Conservation (phyloP, 2,329 filamentous ascomycete species). For the Fusarium newnesense region DNA sequence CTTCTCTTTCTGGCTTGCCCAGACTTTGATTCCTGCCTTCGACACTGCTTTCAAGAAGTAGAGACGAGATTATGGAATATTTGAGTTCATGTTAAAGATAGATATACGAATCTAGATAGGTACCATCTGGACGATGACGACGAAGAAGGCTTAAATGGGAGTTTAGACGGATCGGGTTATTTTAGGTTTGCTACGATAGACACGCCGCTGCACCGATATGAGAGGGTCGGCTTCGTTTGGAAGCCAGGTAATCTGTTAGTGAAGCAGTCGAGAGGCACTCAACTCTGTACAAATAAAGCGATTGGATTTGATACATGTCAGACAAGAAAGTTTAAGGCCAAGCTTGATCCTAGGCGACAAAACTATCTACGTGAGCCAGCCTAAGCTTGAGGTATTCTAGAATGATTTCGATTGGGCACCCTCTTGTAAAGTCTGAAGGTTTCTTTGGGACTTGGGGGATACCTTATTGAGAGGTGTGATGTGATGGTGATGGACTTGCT, state of each 20-base stretch:
- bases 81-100: constrained; percentile 24
- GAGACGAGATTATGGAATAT: neutral
- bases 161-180: constrained; percentile 38
- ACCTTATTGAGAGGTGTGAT: neutral
- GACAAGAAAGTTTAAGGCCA: neutral
- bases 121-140: constrained; percentile 18
- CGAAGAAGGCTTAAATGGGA: constrained; percentile 18
- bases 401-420: neutral
- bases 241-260: constrained; percentile 5
- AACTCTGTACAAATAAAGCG: constrained; percentile 47
- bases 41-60: constrained; percentile 58
- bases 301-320: constrained; percentile 42
- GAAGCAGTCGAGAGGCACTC: constrained; percentile 36
- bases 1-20: constrained; percentile 99
- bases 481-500: constrained; percentile 13
- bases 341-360: neutral
- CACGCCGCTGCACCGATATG: constrained; percentile 22
- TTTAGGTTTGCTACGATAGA: constrained; percentile 41
- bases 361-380: neutral
- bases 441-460: neutral
- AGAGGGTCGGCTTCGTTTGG: constrained; percentile 22
- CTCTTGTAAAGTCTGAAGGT: neutral
- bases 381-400: neutral
- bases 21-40: constrained; percentile 96
- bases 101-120: constrained; percentile 32